A percentile compares a stretch with the other conserved stretches of the same genome.
These are phyloP conservation scores for Diddensiella transvaalensis DNA, from an alignment of 805 yeast species.

Conservation along the genomic window DNA sequence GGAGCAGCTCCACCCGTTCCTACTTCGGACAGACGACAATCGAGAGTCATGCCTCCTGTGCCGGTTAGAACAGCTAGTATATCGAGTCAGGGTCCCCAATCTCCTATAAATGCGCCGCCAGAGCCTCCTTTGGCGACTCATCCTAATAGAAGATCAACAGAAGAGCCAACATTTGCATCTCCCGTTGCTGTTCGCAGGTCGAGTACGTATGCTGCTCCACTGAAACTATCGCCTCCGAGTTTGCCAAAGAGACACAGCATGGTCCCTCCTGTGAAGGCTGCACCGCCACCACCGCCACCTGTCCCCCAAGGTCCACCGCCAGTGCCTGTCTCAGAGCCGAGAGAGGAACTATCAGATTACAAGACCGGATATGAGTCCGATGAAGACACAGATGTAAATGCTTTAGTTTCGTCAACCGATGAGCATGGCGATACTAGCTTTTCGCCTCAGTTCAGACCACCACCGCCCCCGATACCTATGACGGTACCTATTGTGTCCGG, in stretches of 20 bases:
- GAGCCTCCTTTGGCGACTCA: conserved; percentile 8
- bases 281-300: conserved; percentile 18
- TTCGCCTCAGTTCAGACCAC: conserved; percentile 21
- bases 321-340: conserved; percentile 3
- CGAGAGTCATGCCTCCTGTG: not conserved
- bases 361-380: conserved; percentile 72
- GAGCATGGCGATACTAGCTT: conserved; percentile 12
- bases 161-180: not conserved
- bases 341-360: conserved; percentile 42
- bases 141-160: conserved; percentile 1
- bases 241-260: not conserved
- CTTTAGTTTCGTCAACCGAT: conserved; percentile 24
- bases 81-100: not conserved
- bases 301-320: conserved; percentile 8
- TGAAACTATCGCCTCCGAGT: not conserved
- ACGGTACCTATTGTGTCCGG: conserved; percentile 23
- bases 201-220: not conserved
- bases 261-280: conserved; percentile 14
- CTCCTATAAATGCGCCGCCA: conserved; percentile 11
- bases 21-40: not conserved
- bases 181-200: not conserved
- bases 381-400: conserved; percentile 42
- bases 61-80: not conserved
- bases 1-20: conserved; percentile 25
- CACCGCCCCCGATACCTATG: conserved; percentile 24